Base-by-base conservation (phyloP, 768 basidiomycete species). In the Candolleomyces efflorescens region DNA sequence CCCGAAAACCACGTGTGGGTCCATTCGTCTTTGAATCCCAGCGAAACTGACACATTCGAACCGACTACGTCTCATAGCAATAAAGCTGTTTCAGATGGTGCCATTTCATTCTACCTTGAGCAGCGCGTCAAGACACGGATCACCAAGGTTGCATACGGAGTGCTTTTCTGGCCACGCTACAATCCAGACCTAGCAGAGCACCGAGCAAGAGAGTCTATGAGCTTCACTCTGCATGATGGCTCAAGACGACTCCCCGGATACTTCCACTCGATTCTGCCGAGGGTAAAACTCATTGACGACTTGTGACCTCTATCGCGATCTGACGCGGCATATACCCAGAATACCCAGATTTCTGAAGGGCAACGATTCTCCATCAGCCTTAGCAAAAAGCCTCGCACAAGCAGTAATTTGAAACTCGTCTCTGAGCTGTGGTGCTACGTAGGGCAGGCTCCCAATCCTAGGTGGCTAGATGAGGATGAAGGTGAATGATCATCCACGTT, bases 1-100 rank as follows among this genome's bases (percentile, higher is more conserved):
- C 82, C 81, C 0, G 79, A 82, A 60, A 74, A 71, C 17, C 75
- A 78, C 79, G 82, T 83, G 62, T 39, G 80, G 38, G 18, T 26
- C 3, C 26, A 7, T 46, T 26, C 26, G 7, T 36, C 24, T n/a
- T n/a, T 26, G 5, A 7, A 17, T 9, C 26, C 15, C 18, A 23
- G 2, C 36, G 49, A 32, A 27, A 27, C 3, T 4, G 9, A 27
- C 49, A 32, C 49, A 26, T 26, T 20, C 24, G 17, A 20, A 18
- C 5, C 12, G n/a, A 3, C 32, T 10, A 44, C n/a, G 37, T 24
- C 18, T 23, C 5, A 12, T n/a, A 68, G 67, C 44, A 66, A 65
- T 27, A 68, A 68, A 49, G 67, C 64, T 36, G 67, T 68, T 5
- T 58, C 67, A 1, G 64, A 66, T 46, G 67, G 67, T 3, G 67